A percentile compares a stretch with the other conserved stretches of the same genome.
These are phyloP conservation scores for Dactylonectria macrodidyma DNA, from an alignment of 2,329 filamentous ascomycete species.

Conservation along the genomic window DNA sequence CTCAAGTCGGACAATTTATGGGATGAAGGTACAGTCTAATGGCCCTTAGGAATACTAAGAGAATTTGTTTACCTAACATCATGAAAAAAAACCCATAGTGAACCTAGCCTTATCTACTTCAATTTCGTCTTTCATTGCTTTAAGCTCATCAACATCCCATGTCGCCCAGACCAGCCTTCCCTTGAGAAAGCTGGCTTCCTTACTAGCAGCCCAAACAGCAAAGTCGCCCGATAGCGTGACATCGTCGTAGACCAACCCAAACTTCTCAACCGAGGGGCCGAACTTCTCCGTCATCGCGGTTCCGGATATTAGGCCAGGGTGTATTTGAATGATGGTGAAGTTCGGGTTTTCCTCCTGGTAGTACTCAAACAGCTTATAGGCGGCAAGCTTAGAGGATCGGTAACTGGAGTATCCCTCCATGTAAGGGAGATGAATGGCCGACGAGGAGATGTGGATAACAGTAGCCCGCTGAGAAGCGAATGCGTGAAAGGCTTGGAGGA, in stretches of 20 bases:
- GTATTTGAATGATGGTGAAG: conserved; percentile 57
- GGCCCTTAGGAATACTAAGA: no score
- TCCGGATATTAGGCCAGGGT: conserved; percentile 58
- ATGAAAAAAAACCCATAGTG: conserved; percentile 36
- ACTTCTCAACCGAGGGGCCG: conserved; percentile 20
- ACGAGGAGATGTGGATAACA: conserved; percentile 44
- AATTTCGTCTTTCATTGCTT: conserved; percentile 55
- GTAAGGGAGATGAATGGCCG: conserved; percentile 43
- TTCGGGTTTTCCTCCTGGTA: conserved; percentile 57
- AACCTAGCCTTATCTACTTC: conserved; percentile 35
- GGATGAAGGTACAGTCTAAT: no score
- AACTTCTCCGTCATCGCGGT: conserved; percentile 47
- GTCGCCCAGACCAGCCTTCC: conserved; percentile 63
- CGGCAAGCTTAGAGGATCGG: conserved; percentile 59
- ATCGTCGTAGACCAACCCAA: conserved; percentile 36
- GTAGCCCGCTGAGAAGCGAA: conserved; percentile 46
- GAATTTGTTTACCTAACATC: neutral
- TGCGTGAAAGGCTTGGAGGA: conserved; percentile 47
- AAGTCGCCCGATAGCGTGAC: conserved; percentile 58
- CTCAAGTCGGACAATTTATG: neutral
- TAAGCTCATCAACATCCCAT: conserved; percentile 67
- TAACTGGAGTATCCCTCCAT: conserved; percentile 54
- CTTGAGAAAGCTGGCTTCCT: conserved; percentile 63
- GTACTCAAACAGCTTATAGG: conserved; percentile 59
- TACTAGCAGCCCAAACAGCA: conserved; percentile 59